These are phyloP conservation scores for Poa annua DNA, from an alignment of 176 grass and related monocot genomes.

Conservation along the genomic window DNA sequence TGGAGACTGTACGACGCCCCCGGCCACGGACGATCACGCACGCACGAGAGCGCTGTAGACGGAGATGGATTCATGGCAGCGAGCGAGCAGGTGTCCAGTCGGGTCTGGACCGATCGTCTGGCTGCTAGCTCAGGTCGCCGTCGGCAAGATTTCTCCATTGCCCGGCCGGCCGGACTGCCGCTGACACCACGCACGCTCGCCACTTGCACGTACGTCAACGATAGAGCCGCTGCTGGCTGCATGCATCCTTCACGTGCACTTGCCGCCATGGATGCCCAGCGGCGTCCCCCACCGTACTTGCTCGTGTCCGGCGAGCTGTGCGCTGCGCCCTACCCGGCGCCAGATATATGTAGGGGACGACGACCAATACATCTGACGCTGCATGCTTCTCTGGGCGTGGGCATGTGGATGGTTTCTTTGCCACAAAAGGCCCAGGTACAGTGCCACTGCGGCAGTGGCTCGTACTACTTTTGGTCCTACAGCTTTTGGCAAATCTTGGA, in stretches of 20 bases:
- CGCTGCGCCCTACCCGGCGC: not conserved
- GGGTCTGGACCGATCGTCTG: not conserved
- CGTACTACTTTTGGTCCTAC: not conserved
- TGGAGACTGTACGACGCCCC: not conserved
- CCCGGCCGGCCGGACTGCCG: constrained; percentile 4
- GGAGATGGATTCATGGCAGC: not conserved
- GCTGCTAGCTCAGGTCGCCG: not conserved
- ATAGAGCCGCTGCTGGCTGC: not conserved
- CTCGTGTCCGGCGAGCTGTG: constrained; percentile 7
- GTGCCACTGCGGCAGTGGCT: not conserved
- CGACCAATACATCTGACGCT: not conserved
- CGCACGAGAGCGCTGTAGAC: constrained; percentile 32
- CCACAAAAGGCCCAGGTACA: not conserved
- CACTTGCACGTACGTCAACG: constrained; percentile 14
- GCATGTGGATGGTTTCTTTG: not conserved
- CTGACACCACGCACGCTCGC: constrained; percentile 26
- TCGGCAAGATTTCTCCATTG: constrained; percentile 28
- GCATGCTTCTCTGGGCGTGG: not conserved
- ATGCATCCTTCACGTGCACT: constrained; percentile 51
- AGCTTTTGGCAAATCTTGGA: not conserved
- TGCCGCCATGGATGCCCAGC: constrained; percentile 16
- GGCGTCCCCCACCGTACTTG: not conserved
- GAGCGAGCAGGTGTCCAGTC: not conserved
- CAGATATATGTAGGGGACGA: too few species aligned
- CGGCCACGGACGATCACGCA: not conserved